A percentile compares a stretch with the other conserved stretches of the same genome.
Conservation (phyloP, 2,329 filamentous ascomycete species). For the Diaporthe amygdali region DNA sequence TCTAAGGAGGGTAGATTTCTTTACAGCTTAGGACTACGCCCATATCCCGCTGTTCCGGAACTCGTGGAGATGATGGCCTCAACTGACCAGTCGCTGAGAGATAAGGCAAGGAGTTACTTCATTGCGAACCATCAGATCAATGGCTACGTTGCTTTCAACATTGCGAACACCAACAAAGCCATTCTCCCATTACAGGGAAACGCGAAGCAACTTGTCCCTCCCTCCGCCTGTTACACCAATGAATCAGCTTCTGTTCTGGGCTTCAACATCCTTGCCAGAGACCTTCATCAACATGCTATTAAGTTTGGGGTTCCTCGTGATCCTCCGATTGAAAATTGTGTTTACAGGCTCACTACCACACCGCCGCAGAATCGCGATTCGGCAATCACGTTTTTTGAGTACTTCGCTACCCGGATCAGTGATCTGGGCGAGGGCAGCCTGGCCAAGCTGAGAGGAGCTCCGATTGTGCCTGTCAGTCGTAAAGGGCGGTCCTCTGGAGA, state of each 20-base stretch:
- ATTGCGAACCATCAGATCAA: constrained; percentile 80
- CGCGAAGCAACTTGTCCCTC: constrained; percentile 69
- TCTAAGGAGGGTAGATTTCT: constrained; percentile 80
- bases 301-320: constrained; percentile 88
- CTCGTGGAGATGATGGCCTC: constrained; percentile 80
- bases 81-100: constrained; percentile 62
- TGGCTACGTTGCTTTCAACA: constrained; percentile 71
- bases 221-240: constrained; percentile 83
- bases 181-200: constrained; percentile 78
- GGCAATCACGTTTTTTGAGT: constrained; percentile 78
- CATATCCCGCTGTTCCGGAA: constrained; percentile 73
- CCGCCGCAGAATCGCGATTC: constrained; percentile 72
- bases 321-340: constrained; percentile 78
- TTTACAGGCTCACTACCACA: constrained; percentile 72
- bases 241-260: constrained; percentile 77
- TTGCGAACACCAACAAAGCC: constrained; percentile 57
- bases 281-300: constrained; percentile 78
- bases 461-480: constrained; percentile 72
- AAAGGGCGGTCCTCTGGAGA: constrained; percentile 33
- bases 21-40: constrained; percentile 72
- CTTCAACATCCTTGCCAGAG: constrained; percentile 76
- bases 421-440: constrained; percentile 72
- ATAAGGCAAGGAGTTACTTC: constrained; percentile 80
- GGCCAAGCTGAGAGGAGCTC: constrained; percentile 64
- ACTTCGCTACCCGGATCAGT: constrained; percentile 77